These are phyloP conservation scores for Ceratorhiza oryzae-sativae DNA, from an alignment of 1,284 basidiomycete species.

Conservation along the genomic window DNA sequence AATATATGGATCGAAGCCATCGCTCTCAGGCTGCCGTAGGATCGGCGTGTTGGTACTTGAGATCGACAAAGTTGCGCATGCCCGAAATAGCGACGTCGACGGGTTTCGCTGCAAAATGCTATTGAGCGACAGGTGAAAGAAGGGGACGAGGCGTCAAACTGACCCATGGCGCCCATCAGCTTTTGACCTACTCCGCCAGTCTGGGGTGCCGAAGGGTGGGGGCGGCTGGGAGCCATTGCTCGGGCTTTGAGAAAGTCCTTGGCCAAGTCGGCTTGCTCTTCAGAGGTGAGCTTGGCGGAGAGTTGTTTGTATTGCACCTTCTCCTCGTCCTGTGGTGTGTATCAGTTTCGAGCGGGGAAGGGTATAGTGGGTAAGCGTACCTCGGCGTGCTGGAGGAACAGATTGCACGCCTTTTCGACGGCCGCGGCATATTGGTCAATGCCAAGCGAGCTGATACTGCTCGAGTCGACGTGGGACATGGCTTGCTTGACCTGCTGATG, in stretches of 20 bases:
- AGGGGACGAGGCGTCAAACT: background rate
- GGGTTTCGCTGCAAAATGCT: conserved; percentile 11
- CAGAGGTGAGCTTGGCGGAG: background rate
- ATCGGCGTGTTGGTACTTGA: conserved; percentile 21
- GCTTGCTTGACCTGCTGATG: conserved; percentile 22
- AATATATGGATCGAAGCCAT: background rate
- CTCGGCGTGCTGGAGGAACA: conserved; percentile 28
- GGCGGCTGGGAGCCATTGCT: conserved; percentile 32
- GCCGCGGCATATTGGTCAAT: conserved; percentile 14
- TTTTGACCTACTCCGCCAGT: conserved; percentile 23
- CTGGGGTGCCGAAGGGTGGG: conserved; percentile 25
- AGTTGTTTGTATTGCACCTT: conserved; percentile 23
- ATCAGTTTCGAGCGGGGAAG: background rate
- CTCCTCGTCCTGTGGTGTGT: conserved; percentile 15
- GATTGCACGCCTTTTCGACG: conserved; percentile 19
- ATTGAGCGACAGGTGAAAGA: background rate
- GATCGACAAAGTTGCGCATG: conserved; percentile 5
- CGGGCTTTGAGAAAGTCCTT: conserved; percentile 22
- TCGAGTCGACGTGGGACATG: conserved; percentile 21
- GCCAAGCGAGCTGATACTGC: conserved; percentile 15
- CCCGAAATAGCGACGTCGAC: conserved; percentile 8
- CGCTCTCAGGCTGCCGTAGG: background rate
- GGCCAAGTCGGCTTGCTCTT: conserved; percentile 6
- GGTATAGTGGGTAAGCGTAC: background rate
- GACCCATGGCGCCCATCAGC: conserved; percentile 23